A percentile compares a stretch with the other conserved stretches of the same genome.
Evolutionary conservation across 768 basidiomycete species (phyloP).

Genomic region (Mycena galopus): DNA sequence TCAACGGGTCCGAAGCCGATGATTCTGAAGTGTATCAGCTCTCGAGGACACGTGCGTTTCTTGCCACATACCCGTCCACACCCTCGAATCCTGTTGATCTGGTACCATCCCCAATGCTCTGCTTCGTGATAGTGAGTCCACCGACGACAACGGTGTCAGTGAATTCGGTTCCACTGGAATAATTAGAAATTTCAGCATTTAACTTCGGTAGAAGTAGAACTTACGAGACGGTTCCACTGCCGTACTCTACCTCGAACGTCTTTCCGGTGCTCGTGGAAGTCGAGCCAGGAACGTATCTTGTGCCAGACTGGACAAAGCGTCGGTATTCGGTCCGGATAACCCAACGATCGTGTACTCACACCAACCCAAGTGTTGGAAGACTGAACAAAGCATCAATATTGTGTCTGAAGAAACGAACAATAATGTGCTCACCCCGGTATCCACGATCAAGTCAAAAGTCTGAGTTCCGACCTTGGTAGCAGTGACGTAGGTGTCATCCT

Average conservation of each 20-base stretch:
- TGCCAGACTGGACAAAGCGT: no score
- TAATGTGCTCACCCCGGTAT: conserved; percentile 1
- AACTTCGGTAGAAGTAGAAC: neutral
- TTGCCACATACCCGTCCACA: neutral
- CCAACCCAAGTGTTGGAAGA: conserved; percentile 21
- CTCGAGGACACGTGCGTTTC: neutral
- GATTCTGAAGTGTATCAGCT: neutral
- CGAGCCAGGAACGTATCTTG: neutral
- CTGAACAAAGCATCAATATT: neutral
- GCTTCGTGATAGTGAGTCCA: neutral
- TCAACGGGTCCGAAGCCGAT: conserved; percentile 15
- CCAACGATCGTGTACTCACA: neutral
- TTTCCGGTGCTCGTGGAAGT: conserved; percentile 7
- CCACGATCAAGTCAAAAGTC: conserved; percentile 14
- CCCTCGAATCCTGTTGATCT: neutral
- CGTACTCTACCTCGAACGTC: neutral
- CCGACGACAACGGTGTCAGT: conserved; percentile 3
- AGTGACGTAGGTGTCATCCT: no score
- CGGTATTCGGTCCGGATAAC: no score
- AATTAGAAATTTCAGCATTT: neutral
- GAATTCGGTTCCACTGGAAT: conserved; percentile 9
- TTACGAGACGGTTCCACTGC: neutral
- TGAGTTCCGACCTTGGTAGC: neutral
- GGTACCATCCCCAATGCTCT: conserved; percentile 4
- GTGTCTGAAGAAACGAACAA: neutral